Evolutionary conservation across 2,329 filamentous ascomycete genomes (phyloP).

Genomic region (Colletotrichum melonis): DNA sequence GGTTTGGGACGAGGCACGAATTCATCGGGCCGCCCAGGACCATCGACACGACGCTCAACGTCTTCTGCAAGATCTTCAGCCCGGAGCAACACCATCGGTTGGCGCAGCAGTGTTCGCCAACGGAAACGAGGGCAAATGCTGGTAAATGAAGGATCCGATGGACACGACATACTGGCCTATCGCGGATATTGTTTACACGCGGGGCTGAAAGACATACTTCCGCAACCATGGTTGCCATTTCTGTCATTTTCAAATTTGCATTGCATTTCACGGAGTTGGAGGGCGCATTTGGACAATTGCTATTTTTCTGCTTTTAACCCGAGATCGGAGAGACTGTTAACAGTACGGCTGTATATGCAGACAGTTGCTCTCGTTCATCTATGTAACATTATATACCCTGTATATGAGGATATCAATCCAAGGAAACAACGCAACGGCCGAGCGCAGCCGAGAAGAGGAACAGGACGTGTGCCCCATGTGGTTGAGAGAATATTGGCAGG

Average conservation of each 20-base stretch:
- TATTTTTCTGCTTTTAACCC: not conserved
- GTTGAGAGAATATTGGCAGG: not conserved
- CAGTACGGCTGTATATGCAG: not conserved
- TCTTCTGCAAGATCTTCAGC: slow-evolving; percentile 46
- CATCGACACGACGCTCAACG: slow-evolving; percentile 48
- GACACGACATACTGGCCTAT: slow-evolving; percentile 48
- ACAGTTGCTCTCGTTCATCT: slow-evolving; percentile 2
- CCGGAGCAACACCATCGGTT: slow-evolving; percentile 41
- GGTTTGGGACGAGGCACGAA: slow-evolving; percentile 69
- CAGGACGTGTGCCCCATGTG: too few species aligned
- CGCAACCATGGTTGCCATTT: slow-evolving; percentile 8
- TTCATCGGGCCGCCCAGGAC: slow-evolving; percentile 61
- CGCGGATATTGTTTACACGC: slow-evolving; percentile 50
- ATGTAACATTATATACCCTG: slow-evolving; percentile 35
- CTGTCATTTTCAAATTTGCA: not conserved
- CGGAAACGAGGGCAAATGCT: slow-evolving; percentile 41
- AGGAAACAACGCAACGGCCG: slow-evolving; percentile 3
- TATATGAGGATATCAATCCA: slow-evolving; percentile 27
- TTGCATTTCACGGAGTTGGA: slow-evolving; percentile 29
- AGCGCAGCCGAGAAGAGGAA: not conserved
- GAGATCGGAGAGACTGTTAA: not conserved
- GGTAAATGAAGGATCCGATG: slow-evolving; percentile 50
- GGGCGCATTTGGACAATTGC: not conserved
- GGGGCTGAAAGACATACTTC: slow-evolving; percentile 13
- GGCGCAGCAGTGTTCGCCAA: slow-evolving; percentile 45